Conservation (phyloP, 2,329 filamentous ascomycete genomes). For the Talaromyces piceae region DNA sequence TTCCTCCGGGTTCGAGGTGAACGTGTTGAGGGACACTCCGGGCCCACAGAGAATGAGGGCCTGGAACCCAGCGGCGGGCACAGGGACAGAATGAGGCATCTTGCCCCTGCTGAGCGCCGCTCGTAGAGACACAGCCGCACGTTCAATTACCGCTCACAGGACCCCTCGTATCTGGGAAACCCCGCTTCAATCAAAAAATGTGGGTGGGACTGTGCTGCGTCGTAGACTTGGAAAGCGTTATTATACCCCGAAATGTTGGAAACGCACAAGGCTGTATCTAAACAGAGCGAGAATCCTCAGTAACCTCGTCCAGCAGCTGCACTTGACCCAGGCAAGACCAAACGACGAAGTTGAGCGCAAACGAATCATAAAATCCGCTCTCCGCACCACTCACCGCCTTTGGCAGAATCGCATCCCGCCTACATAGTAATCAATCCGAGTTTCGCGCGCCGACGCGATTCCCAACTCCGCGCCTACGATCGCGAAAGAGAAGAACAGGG, state of each 20-base stretch:
- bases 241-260: not conserved
- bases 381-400: slow-evolving; percentile 9
- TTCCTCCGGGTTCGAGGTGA: slow-evolving; percentile 43
- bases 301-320: not conserved
- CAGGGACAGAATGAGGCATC: slow-evolving; percentile 26
- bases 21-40: slow-evolving; percentile 43
- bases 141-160: no score
- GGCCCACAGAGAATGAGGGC: slow-evolving; percentile 43
- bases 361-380: not conserved
- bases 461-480: not conserved
- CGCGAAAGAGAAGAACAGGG: no score
- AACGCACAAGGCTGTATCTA: not conserved
- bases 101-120: slow-evolving; percentile 2
- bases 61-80: slow-evolving; percentile 53
- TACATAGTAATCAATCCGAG: not conserved
- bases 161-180: no score
- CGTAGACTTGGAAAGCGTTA: not conserved
- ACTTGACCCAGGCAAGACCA: not conserved
- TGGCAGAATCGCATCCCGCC: slow-evolving; percentile 6
- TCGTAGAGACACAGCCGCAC: not conserved
- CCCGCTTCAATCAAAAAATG: not conserved
- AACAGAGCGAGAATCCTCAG: not conserved
- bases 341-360: no score
- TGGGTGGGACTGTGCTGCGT: not conserved
- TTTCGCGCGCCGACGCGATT: not conserved